Evolutionary conservation across 352 stramenopile genomes (phyloP).

Genomic region (Globisporangium emineosum): DNA sequence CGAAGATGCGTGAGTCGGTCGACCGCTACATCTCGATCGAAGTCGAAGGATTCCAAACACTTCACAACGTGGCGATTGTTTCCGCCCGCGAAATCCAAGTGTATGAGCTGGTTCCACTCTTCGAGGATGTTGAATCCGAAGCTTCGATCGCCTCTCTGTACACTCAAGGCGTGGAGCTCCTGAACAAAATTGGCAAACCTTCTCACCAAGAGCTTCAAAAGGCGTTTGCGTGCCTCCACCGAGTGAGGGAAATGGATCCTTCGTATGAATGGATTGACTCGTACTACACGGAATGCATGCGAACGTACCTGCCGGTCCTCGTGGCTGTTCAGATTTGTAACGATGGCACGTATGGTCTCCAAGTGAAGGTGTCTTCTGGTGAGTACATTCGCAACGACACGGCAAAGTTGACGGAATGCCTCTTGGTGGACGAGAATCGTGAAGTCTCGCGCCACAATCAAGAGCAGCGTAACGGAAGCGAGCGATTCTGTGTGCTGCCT

Average conservation of each 20-base stretch:
- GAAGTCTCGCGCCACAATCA: conserved; percentile 57
- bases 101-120: conserved; percentile 68
- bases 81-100: conserved; percentile 73
- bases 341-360: conserved; percentile 71
- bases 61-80: conserved; percentile 67
- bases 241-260: conserved; percentile 63
- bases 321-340: conserved; percentile 67
- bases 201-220: conserved; percentile 56
- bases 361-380: conserved; percentile 72
- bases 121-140: conserved; percentile 74
- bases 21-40: conserved; percentile 76
- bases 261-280: conserved; percentile 86
- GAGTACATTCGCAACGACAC: conserved; percentile 80
- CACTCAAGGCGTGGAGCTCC: conserved; percentile 53
- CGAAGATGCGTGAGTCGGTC: conserved; percentile 64
- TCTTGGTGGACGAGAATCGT: conserved; percentile 58
- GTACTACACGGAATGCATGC: conserved; percentile 68
- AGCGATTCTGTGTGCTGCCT: conserved; percentile 57
- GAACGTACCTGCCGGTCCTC: conserved; percentile 66
- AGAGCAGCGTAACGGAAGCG: conserved; percentile 33
- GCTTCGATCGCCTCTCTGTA: conserved; percentile 67
- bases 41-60: conserved; percentile 63
- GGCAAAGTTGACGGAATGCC: conserved; percentile 63
- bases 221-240: conserved; percentile 71
- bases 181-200: conserved; percentile 65